These are phyloP conservation scores for Trifolium fragiferum DNA, from an alignment of 306 rosid species.

Conservation along the genomic window DNA sequence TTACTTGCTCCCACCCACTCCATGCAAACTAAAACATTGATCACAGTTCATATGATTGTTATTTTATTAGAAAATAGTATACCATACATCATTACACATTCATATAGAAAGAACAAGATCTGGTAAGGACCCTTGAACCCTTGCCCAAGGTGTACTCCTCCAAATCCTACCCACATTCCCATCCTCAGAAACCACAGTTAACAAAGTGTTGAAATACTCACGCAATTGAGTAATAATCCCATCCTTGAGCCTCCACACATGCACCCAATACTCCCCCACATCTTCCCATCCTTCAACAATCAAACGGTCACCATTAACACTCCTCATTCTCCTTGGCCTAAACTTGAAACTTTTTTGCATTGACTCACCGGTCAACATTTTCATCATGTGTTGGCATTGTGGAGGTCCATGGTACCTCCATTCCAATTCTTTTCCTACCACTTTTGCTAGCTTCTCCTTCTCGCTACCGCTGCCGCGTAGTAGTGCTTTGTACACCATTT, in stretches of 20 bases:
- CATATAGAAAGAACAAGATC: conserved; percentile 42
- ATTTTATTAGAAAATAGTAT: neutral
- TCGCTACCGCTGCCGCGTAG: neutral
- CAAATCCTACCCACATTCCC: conserved; percentile 29
- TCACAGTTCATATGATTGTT: neutral
- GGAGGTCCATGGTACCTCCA: conserved; percentile 52
- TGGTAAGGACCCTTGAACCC: conserved; percentile 38
- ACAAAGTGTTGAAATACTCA: conserved; percentile 44
- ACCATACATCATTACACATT: neutral
- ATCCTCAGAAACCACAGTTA: conserved; percentile 40
- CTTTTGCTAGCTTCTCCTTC: conserved; percentile 1
- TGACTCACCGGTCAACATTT: conserved; percentile 38
- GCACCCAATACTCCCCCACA: conserved; percentile 44
- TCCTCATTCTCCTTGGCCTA: conserved; percentile 42
- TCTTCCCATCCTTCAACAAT: conserved; percentile 49
- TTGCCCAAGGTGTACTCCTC: conserved; percentile 37
- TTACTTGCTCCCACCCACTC: too few species aligned
- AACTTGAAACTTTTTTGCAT: conserved; percentile 27
- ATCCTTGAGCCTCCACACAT: conserved; percentile 39
- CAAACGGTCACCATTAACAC: conserved; percentile 36
- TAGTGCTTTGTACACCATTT: conserved; percentile 39
- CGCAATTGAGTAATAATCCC: conserved; percentile 43
- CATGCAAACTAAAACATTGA: neutral
- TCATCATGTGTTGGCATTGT: conserved; percentile 39
- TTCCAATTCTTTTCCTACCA: conserved; percentile 39